These are phyloP conservation scores for Leccinum boreale DNA, from an alignment of 768 basidiomycete genomes.

Conservation along the genomic window DNA sequence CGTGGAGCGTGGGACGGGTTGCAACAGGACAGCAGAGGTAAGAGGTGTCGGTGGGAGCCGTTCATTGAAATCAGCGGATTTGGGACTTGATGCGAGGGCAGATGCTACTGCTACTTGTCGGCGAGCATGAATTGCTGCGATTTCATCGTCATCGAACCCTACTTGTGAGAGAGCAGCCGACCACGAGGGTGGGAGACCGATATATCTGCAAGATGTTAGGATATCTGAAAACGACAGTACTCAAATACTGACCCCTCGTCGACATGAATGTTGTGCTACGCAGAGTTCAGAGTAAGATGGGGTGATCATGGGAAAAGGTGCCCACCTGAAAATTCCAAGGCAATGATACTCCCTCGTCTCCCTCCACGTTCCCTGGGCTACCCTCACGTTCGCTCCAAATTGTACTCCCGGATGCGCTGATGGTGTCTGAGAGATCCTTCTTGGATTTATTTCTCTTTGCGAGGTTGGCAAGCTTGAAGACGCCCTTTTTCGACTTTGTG, in stretches of 20 bases:
- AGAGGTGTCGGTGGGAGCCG: not conserved
- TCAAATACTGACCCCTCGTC: slow-evolving; percentile 62
- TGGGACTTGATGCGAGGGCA: not conserved
- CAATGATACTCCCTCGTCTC: slow-evolving; percentile 60
- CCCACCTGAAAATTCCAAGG: slow-evolving; percentile 76
- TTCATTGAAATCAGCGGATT: slow-evolving; percentile 1
- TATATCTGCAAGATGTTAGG: slow-evolving; percentile 37
- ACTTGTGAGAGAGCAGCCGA: slow-evolving; percentile 53
- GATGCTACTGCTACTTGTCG: slow-evolving; percentile 24
- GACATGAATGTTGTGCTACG: slow-evolving; percentile 76
- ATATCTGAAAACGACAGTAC: slow-evolving; percentile 21
- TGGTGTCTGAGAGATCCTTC: slow-evolving; percentile 26
- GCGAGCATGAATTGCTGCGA: slow-evolving; percentile 51
- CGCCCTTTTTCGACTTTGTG: slow-evolving; percentile 26
- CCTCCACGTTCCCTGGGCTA: slow-evolving; percentile 15
- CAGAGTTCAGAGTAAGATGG: not conserved
- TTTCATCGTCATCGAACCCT: slow-evolving; percentile 70
- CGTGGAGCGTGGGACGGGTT: slow-evolving; percentile 25
- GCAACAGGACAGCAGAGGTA: slow-evolving; percentile 22
- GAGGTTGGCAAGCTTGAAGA: slow-evolving; percentile 37
- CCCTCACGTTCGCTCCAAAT: slow-evolving; percentile 14
- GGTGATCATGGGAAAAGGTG: not conserved
- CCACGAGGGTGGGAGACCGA: slow-evolving; percentile 75
- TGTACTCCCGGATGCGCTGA: slow-evolving; percentile 14
- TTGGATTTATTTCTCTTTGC: slow-evolving; percentile 32